These are phyloP conservation scores for Boletus sp. DNA, from an alignment of 768 basidiomycete species.

Conservation along the genomic window DNA sequence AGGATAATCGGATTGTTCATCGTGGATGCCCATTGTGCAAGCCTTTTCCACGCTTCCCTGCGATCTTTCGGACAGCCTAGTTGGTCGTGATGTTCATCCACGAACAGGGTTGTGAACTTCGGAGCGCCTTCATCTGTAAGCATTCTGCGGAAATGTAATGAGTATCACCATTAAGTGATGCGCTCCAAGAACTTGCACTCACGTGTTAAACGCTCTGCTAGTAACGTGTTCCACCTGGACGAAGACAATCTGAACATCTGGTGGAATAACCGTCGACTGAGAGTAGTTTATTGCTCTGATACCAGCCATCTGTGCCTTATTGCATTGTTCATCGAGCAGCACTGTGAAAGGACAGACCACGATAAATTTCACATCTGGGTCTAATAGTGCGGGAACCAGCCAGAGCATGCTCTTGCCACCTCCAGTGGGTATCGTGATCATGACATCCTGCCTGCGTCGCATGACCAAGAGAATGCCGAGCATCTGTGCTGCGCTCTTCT, in stretches of 20 bases:
- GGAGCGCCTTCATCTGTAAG: not conserved
- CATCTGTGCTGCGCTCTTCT: conserved; percentile 6
- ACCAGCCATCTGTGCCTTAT: not conserved
- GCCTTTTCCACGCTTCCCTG: not conserved
- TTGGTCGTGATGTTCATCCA: conserved; percentile 10
- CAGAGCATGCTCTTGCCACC: conserved; percentile 11
- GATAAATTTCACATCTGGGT: not conserved
- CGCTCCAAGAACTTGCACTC: not conserved
- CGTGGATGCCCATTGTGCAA: not conserved
- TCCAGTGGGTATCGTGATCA: conserved; percentile 8
- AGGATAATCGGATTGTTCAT: not conserved
- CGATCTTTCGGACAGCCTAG: not conserved
- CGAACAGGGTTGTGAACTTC: not conserved
- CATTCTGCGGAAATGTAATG: not conserved
- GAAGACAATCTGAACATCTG: conserved; percentile 1
- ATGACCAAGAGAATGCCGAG: not conserved
- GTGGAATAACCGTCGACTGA: not conserved
- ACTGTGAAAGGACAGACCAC: conserved; percentile 6
- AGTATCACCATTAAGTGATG: no score
- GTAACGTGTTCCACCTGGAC: conserved; percentile 7
- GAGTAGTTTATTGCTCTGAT: not conserved
- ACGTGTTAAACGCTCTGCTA: not conserved
- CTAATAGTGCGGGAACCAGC: not conserved
- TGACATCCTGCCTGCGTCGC: not conserved
- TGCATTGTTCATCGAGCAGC: conserved; percentile 6